Conservation (phyloP, 2,329 filamentous ascomycete species). For the Pseudogymnoascus sp. region DNA sequence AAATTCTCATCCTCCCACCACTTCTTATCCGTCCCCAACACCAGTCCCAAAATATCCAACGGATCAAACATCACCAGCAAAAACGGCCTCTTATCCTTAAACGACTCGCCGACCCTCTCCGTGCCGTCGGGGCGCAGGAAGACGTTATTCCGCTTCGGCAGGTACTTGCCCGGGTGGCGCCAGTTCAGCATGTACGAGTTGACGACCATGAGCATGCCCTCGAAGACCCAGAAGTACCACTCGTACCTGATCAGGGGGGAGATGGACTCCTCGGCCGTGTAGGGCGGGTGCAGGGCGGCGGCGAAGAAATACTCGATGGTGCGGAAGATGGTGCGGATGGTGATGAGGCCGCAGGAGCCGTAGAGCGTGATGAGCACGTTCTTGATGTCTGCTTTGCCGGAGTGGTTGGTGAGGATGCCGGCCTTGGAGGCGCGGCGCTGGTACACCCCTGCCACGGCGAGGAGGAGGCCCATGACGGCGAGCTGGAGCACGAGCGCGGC, state of each 20-base stretch:
- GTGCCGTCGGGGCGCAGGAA: constrained; percentile 45
- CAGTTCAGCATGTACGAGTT: constrained; percentile 44
- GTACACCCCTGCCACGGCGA: constrained; percentile 40
- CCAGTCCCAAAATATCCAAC: constrained; percentile 22
- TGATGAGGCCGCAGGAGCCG: constrained; percentile 39
- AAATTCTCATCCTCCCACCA: constrained; percentile 20
- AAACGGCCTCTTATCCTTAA: constrained; percentile 36
- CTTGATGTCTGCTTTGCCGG: constrained; percentile 20
- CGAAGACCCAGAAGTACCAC: constrained; percentile 52
- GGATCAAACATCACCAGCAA: constrained; percentile 24
- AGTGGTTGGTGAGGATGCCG: constrained; percentile 21
- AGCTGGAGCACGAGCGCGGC: constrained; percentile 47
- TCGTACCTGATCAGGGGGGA: constrained; percentile 44
- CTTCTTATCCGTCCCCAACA: constrained; percentile 19
- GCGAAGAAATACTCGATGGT: constrained; percentile 50
- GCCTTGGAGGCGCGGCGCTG: constrained; percentile 36
- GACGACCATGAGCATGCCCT: constrained; percentile 43
- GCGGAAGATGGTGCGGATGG: constrained; percentile 47
- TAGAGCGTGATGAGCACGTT: constrained; percentile 42
- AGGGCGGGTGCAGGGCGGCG: constrained; percentile 31
- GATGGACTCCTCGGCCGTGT: constrained; percentile 28
- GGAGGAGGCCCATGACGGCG: constrained; percentile 41
- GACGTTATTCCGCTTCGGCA: constrained; percentile 40
- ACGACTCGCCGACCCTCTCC: constrained; percentile 41
- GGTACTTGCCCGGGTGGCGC: constrained; percentile 41